Evolutionary conservation across 257 asterid genomes (phyloP).

Genomic region (Jasminum sambac): DNA sequence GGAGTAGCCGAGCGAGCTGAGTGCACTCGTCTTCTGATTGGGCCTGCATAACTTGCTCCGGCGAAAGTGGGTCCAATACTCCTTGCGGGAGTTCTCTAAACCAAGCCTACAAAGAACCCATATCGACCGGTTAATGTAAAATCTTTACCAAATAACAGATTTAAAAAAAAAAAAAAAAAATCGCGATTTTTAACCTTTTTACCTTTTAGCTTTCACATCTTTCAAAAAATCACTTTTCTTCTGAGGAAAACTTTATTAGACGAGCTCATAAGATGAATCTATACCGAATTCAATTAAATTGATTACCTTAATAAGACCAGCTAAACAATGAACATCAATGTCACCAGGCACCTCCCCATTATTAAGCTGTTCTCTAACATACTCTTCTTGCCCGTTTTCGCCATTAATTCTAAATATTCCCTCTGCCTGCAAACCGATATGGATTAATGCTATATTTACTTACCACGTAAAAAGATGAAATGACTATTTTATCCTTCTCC

Average conservation of each 20-base stretch:
- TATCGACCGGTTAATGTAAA: neutral
- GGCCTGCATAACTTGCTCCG: slow-evolving; percentile 55
- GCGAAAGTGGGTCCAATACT: slow-evolving; percentile 53
- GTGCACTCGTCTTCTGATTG: slow-evolving; percentile 52
- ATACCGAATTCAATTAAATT: too few species aligned
- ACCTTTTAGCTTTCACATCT: too few species aligned
- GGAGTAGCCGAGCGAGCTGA: slow-evolving; percentile 51
- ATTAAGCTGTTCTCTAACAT: slow-evolving; percentile 40
- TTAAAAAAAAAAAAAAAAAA: too few species aligned
- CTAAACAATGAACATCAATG: slow-evolving; percentile 45
- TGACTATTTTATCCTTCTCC: too few species aligned
- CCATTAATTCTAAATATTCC: slow-evolving; percentile 48
- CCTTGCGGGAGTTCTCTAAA: slow-evolving; percentile 64
- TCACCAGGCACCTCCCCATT: slow-evolving; percentile 36
- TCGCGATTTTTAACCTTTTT: too few species aligned
- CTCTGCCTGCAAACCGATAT: slow-evolving; percentile 34
- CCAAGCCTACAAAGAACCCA: slow-evolving; percentile 40
- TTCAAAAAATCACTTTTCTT: too few species aligned
- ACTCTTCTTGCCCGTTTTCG: slow-evolving; percentile 41
- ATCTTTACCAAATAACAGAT: neutral
- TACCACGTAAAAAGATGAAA: neutral
- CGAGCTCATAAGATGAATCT: too few species aligned
- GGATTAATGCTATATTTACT: neutral
- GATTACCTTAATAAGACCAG: slow-evolving; percentile 45
- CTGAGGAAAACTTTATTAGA: too few species aligned